Evolutionary conservation across 106 monocot species (phyloP), one percentile per base, ranked within the genome.

Genomic region (Platanthera zijinensis): DNA sequence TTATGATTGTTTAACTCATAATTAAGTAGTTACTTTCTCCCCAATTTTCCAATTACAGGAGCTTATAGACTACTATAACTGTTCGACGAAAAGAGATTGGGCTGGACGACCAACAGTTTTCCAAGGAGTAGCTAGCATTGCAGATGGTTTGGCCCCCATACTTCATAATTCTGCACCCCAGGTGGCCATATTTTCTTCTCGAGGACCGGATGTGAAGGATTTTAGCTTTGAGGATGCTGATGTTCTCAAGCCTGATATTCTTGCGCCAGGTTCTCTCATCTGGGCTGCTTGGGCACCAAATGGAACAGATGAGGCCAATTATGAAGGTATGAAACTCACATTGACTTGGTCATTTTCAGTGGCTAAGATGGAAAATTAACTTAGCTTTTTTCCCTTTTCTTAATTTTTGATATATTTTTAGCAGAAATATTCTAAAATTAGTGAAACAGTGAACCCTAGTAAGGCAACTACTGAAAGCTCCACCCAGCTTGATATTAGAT

Each of bases 201-300:
- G 97, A 77, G 97, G 97, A 50, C 97, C 97, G 21, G 94, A 88
- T 86, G 93, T 97, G 50, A 94, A 91, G 72, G 97, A 97, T 86
- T 97, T 91, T 83, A 93, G 87, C 80, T 97, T 97, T 83, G 86
- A 91, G 77, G 97, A 97, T 85, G 93, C 97, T 15, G 97, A 97
- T 86, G 89, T 97, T 66, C 93, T 97, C 14, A 97, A 97, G 75
- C 97, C 97, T 14, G 97, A 97, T 74, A 91, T 97, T 75, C 72
- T 97, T 30, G 97, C 97, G 75, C 97, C 97, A 47, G 97, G 97
- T n/a, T 80, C 81, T 80, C 91, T 93, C 39, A 97, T 97, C 68
- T 97, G 97, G 97, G 87, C 97, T 83, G 97, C 93, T n/a, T 97
- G 97, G 97, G 80, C 97, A 49, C 97, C 93, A 79, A 91, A 97